Conservation (phyloP, 768 basidiomycete species). For the Pleurotus cornucopiae region DNA sequence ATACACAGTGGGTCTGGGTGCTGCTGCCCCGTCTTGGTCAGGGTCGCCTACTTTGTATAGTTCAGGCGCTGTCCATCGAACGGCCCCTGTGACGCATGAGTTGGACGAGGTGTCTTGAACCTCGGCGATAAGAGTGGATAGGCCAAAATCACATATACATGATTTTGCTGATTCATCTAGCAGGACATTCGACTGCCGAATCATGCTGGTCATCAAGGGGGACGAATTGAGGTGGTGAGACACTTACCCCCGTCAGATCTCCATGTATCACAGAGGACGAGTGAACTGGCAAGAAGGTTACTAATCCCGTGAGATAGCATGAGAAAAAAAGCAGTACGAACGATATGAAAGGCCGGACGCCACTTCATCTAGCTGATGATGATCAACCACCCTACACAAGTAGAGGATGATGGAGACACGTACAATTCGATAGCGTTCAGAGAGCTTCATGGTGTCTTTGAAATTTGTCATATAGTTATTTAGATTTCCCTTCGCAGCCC, state of each 20-base stretch:
- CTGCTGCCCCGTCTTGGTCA: not conserved
- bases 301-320: not conserved
- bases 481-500: constrained; percentile 4
- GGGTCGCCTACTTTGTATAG: not conserved
- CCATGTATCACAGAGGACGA: not conserved
- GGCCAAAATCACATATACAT: constrained; percentile 3
- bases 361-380: constrained; percentile 1
- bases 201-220: not conserved
- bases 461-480: not conserved
- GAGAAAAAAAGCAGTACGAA: not conserved
- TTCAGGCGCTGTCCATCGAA: constrained; percentile 6
- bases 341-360: constrained; percentile 3
- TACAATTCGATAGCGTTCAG: constrained; percentile 5
- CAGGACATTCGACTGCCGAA: not conserved
- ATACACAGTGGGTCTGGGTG: not conserved
- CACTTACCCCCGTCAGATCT: constrained; percentile 1
- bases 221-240: not conserved
- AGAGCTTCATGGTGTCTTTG: not conserved
- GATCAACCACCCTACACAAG: not conserved
- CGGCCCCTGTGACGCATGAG: not conserved
- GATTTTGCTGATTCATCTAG: not conserved
- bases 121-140: constrained; percentile 3
- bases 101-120: constrained; percentile 2
- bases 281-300: not conserved
- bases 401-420: not conserved